Base-by-base conservation (phyloP, 129 eudicot genomes). In the Smallanthus sonchifolius region DNA sequence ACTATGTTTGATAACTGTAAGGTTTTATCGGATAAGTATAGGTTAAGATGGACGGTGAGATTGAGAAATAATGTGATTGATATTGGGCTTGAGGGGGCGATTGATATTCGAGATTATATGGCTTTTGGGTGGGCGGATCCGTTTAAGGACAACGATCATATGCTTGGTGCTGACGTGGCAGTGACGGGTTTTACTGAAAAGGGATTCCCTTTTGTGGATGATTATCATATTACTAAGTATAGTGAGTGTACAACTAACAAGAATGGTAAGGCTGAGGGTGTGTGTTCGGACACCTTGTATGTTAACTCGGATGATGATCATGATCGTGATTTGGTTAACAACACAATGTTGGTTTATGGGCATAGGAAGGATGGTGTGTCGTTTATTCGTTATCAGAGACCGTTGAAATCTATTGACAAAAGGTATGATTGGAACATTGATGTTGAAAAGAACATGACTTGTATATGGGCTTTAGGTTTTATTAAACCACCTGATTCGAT, bases 301-400 rank as follows among this genome's bases (percentile, higher is more conserved):
- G 72, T 72, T n/a, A 48, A 72, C 13, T 82, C 84, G 0, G 82
- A 84, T 48, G 70, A 67, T 17, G 45, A 2, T 51, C 36, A 32
- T 66, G 82, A 86, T 39, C 75, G 60, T 40, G 83, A 82, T 76
- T 48, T 34, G 40, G 89, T 86, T 40, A 93, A 93, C 49, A 85
- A 93, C 56, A 87, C 97, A 0, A 70, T 48, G 73, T 78, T 94
- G 73, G 72, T 88, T 69, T 93, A 90, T 72, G 98, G 96, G 32
- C 98, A 90, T 80, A 82, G 97, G 74, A 94, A 90, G 82, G 98
- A 90, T 66, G 98, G 98, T 0, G 96, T 94, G 6, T 94, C 93
- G 5, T 90, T 94, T 78, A 72, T 93, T 44, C 83, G 95, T 49
- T 90, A 77, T 77, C 96, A 86, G 35, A 81, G 96, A 17, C 89